Evolutionary conservation across 1,139 yeast species (phyloP).

Genomic region (Candida buenavistaensis): DNA sequence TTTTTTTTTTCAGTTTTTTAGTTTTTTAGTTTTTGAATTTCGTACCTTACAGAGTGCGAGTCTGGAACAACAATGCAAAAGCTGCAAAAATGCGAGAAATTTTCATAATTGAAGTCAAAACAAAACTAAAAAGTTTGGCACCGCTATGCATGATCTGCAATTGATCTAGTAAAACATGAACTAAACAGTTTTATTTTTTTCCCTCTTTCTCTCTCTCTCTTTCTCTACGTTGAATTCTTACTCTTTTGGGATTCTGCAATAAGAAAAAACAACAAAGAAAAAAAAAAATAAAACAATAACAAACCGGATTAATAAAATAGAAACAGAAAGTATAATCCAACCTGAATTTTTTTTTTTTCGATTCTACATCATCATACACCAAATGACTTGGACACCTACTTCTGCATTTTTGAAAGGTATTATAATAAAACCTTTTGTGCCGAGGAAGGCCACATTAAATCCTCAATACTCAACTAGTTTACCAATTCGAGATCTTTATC

Average conservation of each 20-base stretch:
- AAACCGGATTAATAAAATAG: too few species aligned
- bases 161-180: neutral
- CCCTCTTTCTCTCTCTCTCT: neutral
- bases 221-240: neutral
- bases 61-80: neutral
- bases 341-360: neutral
- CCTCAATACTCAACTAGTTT: conserved; percentile 29
- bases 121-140: neutral
- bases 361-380: neutral
- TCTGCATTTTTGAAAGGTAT: conserved; percentile 46
- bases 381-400: conserved; percentile 39
- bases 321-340: too few species aligned
- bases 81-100: neutral
- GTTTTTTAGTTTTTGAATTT: too few species aligned
- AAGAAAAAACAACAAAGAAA: neutral
- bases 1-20: too few species aligned
- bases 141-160: neutral
- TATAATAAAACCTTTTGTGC: conserved; percentile 60
- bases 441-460: conserved; percentile 51
- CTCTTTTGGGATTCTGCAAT: neutral
- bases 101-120: neutral
- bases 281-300: neutral
- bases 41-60: too few species aligned
- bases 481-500: conserved; percentile 56
- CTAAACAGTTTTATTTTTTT: neutral